Conservation (phyloP, 306 rosid species). For the Dalbergia cochinchinensis region DNA sequence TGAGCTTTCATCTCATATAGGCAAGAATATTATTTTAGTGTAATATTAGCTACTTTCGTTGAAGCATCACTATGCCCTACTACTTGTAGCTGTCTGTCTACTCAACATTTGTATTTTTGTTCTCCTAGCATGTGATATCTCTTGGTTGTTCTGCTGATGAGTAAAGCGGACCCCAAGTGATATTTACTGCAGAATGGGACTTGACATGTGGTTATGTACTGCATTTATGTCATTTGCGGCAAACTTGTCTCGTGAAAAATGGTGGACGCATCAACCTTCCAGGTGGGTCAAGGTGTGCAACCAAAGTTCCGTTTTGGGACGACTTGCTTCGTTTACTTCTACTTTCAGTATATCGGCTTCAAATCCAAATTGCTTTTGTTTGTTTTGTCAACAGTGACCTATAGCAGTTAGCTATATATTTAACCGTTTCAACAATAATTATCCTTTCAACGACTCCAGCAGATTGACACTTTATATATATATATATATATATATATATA, state of each 20-base stretch:
- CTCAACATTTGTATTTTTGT: constrained; percentile 28
- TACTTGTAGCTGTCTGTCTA: constrained; percentile 8
- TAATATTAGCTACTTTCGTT: constrained; percentile 33
- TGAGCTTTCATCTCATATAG: not conserved
- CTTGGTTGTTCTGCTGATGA: not conserved
- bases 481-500: too few relatives aligned
- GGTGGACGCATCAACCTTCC: not conserved
- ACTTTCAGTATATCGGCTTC: too few relatives aligned
- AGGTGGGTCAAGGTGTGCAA: constrained; percentile 28
- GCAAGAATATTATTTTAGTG: constrained; percentile 19
- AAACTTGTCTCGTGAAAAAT: constrained; percentile 21
- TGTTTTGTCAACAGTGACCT: too few relatives aligned
- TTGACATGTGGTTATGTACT: constrained; percentile 4
- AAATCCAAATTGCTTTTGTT: not conserved
- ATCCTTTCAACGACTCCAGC: not conserved
- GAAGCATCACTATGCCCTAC: not conserved
- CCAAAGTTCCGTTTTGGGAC: not conserved
- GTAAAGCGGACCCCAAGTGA: not conserved
- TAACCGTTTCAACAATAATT: not conserved
- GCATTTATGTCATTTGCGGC: constrained; percentile 6
- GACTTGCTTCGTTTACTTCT: constrained; percentile 9
- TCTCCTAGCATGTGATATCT: constrained; percentile 38
- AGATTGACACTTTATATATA: not conserved
- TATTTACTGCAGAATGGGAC: constrained; percentile 8
- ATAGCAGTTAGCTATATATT: not conserved